A percentile compares a stretch with the other conserved stretches of the same genome.
Conservation (phyloP, 305 asterid species). For the Fraxinus xanthoxyloides region DNA sequence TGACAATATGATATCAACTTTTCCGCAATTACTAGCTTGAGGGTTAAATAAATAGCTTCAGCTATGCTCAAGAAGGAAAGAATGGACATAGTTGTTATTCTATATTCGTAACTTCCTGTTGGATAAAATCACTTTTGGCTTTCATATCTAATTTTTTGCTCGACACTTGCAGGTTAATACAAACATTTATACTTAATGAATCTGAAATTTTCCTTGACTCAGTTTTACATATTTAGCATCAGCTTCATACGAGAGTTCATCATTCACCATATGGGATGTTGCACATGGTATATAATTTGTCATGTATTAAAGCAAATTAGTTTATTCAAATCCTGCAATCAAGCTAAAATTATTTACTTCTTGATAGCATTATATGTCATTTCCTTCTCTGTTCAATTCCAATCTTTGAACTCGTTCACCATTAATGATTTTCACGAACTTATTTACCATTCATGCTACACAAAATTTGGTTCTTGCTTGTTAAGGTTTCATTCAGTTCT, state of each 20-base stretch:
- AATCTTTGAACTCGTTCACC: neutral
- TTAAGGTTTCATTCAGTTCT: neutral
- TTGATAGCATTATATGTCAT: neutral
- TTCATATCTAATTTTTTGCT: neutral
- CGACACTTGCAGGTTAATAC: slow-evolving; percentile 1
- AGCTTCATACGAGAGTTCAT: slow-evolving; percentile 82
- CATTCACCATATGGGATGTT: slow-evolving; percentile 96
- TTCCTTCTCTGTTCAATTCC: neutral
- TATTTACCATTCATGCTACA: neutral
- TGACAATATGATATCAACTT: neutral
- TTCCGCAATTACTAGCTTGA: neutral
- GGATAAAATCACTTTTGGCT: neutral
- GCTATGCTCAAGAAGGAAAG: neutral
- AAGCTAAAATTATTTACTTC: neutral
- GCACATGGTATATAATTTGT: slow-evolving; percentile 63
- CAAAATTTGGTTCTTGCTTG: neutral
- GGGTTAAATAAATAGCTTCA: neutral
- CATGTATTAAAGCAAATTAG: neutral
- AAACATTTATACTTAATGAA: neutral
- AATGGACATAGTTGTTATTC: neutral
- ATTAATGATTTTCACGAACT: neutral
- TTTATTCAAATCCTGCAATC: neutral
- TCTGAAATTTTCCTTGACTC: slow-evolving; percentile 49
- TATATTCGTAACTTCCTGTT: neutral
- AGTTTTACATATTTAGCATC: slow-evolving; percentile 79